Conservation (phyloP, 345 rosid genomes). For the Syzygium jambos region DNA sequence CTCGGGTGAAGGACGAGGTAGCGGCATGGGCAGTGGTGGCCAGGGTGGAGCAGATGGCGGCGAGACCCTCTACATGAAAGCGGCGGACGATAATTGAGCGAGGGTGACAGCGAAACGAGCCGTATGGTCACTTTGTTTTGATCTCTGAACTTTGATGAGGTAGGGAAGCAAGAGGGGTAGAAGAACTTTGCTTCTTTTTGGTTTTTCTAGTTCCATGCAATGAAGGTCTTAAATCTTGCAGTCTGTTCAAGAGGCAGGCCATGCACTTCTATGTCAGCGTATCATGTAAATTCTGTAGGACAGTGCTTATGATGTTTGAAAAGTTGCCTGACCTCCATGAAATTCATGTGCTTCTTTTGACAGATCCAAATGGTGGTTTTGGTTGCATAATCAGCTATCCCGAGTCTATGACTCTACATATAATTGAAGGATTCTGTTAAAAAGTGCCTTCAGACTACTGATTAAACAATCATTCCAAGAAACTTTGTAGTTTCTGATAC, state of each 20-base stretch:
- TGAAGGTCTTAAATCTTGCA: not conserved
- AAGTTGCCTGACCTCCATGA: not conserved
- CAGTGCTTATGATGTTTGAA: not conserved
- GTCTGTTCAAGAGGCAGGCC: not conserved
- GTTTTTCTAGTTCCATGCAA: not conserved
- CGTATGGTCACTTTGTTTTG: not conserved
- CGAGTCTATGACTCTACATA: not conserved
- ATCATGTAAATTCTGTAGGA: not conserved
- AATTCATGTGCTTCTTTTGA: not conserved
- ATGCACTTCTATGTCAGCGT: not conserved
- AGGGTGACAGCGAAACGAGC: conserved; percentile 11
- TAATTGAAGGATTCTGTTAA: not conserved
- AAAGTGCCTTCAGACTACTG: not conserved
- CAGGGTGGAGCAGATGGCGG: conserved; percentile 67
- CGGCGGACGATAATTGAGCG: conserved; percentile 60
- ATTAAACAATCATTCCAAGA: not conserved
- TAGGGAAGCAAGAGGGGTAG: not conserved
- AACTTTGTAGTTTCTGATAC: not conserved
- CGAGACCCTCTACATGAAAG: conserved; percentile 83
- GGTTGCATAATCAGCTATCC: not conserved
- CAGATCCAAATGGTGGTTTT: not conserved
- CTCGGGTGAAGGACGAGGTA: conserved; percentile 68
- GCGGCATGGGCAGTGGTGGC: conserved; percentile 46
- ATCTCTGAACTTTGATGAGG: not conserved
- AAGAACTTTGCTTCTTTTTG: not conserved